Base-by-base conservation (phyloP, 345 rosid genomes). In the Mercurialis annua region DNA sequence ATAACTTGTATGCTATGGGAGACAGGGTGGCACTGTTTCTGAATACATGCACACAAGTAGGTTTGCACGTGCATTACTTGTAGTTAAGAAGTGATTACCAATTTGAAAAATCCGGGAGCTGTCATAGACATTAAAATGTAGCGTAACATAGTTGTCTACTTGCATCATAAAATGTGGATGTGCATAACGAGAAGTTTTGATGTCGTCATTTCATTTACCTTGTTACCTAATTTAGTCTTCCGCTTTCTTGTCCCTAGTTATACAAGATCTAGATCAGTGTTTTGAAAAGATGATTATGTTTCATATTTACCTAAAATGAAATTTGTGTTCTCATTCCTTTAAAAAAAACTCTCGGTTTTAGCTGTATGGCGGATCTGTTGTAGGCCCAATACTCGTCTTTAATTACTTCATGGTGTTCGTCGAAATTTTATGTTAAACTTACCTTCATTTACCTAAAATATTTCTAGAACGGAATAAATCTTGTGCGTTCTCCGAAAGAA, bases 351-450 rank as follows among this genome's bases (percentile, higher is more conserved):
- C 11, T 46, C 36, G n/a, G 36, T 8, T 14, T 27, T 46, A 44
- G 6, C 44, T 54, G 17, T 26, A 34, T 31, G 27, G 26, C 15
- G 1, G 31, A 21, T 52, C 2, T 52, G 30, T n/a, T 21, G 42
- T 46, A 20, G 33, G 56, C 71, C 64, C 64, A 23, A 31, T 34
- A 8, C 11, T 33, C 34, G 30, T 68, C 47, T 56, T 62, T 33
- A 14, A 27, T 68, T 46, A 57, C 58, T 58, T 16, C 34, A 15
- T 21, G 38, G 10, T 20, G 38, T 36, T 16, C 48, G 47, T 54
- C 30, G 7, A 17, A 20, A 33, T 11, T 30, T 6, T 49, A 30
- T 33, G 31, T 65, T n/a, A n/a, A n/a, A 61, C 40, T 38, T 23
- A 16, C 20, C 49, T 31, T 52, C 16, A 8, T 38, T 47, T 40